Evolutionary conservation across 2,329 filamentous ascomycete species (phyloP).

Genomic region (Penicillium sp.): DNA sequence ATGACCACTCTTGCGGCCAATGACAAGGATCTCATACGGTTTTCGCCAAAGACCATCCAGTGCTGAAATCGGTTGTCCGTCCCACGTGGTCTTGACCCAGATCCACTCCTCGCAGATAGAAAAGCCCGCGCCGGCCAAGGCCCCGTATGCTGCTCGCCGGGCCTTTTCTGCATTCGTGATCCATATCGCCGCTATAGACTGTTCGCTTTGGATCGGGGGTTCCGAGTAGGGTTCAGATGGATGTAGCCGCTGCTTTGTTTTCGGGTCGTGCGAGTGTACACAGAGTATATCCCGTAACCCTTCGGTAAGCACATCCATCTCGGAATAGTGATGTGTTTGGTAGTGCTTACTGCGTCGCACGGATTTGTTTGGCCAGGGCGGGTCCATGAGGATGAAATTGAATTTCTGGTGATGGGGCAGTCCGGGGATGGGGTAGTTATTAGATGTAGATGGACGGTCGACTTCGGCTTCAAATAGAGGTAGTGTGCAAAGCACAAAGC

Average conservation of each 20-base stretch:
- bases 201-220: constrained; percentile 1
- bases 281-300: constrained; percentile 49
- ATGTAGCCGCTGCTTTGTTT: constrained; percentile 30
- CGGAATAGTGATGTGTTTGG: constrained; percentile 34
- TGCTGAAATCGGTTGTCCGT: constrained; percentile 54
- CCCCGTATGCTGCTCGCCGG: constrained; percentile 47
- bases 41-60: constrained; percentile 58
- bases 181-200: constrained; percentile 56
- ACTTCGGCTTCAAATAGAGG: constrained; percentile 22
- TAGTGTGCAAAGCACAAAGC: constrained; percentile 47
- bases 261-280: constrained; percentile 38
- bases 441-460: neutral
- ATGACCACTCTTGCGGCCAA: constrained; percentile 35
- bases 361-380: constrained; percentile 64
- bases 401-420: constrained; percentile 45
- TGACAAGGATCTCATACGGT: constrained; percentile 61
- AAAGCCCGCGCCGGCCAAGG: constrained; percentile 50
- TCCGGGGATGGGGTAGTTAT: constrained; percentile 25
- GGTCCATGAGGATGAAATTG: constrained; percentile 61
- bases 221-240: neutral
- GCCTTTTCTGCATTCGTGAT: constrained; percentile 59
- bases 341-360: constrained; percentile 55
- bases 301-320: constrained; percentile 30
- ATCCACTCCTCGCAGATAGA: constrained; percentile 60
- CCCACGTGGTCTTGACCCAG: constrained; percentile 60